Evolutionary conservation across 1,284 basidiomycete genomes (phyloP), one percentile per base, ranked within the genome.

Genomic region (Ceratobasidium sp.): DNA sequence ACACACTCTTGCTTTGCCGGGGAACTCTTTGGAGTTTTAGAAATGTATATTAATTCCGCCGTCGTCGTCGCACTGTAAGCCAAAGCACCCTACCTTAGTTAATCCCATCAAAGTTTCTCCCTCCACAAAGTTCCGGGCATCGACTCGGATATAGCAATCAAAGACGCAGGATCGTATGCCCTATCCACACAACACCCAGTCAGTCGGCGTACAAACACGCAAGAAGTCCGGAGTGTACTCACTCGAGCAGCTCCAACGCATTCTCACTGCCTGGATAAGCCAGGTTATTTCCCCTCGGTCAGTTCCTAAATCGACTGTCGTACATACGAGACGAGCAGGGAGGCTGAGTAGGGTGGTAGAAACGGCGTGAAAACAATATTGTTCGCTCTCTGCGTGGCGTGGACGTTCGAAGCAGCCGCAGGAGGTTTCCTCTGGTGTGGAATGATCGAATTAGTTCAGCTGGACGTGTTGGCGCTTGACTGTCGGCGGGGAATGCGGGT

Each of bases 101-200:
- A 88, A 82, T 0, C 85, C 86, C 29, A 82, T 79, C 47, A 82
- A 78, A 11, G 87, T 85, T 85, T n/a, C n/a, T 88, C 85, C 9
- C 75, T 69, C 89, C 89, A 90, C 24, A 83, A 81, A 0, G 74
- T 62, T 1, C 83, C 85, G 11, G 76, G 71, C 89, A 90, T 90
- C 9, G 89, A 90, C 8, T 79, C 80, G 0, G 89, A 90, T 78
- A 90, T 89, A 78, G 90, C 89, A 57, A 90, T 82, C 36, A 89
- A 77, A 50, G 89, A 82, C 11, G 88, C 66, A 15, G 66, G 57
- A 27, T 71, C 66, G 50, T 71, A 71, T 31, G 27, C 50, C 33
- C 66, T 71, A 27, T 22, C 47, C 9, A 5, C 17, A n/a, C 5
- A n/a, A n/a, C n/a, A 17, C n/a, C n/a, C n/a, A n/a, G n/a, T n/a